phyloP scores from a whole-genome alignment of 768 basidiomycete species.

The Podaxis sp. region DNA sequence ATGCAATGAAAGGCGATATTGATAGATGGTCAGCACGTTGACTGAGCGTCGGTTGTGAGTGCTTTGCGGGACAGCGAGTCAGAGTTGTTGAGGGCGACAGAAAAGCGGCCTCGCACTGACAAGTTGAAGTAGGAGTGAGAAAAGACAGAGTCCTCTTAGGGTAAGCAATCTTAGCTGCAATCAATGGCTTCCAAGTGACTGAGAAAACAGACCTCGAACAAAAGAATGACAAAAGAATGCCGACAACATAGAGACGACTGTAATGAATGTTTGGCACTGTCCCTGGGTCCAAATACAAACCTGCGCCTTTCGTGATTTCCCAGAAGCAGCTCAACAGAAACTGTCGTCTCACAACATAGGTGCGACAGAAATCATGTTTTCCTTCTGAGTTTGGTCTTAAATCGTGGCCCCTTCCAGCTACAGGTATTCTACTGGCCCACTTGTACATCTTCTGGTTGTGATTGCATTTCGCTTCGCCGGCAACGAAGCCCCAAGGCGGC shows the following conservation, averaged over 20 bases:
- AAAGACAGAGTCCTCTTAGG: background rate
- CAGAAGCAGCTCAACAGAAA: background rate
- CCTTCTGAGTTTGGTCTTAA: background rate
- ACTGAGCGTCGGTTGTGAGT: background rate
- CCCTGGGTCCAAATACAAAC: background rate
- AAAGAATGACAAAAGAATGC: background rate
- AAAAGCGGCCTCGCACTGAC: background rate
- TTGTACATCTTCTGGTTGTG: background rate
- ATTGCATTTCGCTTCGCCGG: background rate
- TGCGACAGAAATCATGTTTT: background rate
- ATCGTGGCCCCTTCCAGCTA: too few relatives aligned
- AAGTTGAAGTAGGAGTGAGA: background rate
- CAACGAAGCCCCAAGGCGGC: background rate
- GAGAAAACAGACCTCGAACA: background rate
- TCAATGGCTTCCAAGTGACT: background rate
- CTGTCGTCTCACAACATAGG: background rate
- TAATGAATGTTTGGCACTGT: background rate
- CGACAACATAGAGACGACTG: background rate
- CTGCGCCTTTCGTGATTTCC: background rate
- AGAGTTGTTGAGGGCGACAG: background rate
- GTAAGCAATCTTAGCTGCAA: background rate
- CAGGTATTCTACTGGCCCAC: too few relatives aligned
- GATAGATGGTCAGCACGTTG: background rate
- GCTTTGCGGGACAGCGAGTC: background rate
- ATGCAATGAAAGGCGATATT: background rate